phyloP scores from a whole-genome alignment of 2,329 filamentous ascomycete genomes.

The Penicillium sp. region DNA sequence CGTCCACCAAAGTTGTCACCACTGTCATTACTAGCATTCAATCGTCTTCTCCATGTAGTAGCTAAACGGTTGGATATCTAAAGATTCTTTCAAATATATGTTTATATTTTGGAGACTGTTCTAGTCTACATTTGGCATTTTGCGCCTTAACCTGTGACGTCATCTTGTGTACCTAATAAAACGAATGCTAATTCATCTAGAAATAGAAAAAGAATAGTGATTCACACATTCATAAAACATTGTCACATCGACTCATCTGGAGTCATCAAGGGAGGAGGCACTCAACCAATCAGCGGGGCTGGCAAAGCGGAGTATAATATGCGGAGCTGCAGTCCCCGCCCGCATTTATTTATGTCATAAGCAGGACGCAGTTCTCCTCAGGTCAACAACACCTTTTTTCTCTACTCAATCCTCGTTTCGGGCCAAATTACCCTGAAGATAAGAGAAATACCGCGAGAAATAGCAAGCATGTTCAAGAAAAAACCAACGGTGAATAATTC shows the following conservation, averaged over 20 bases:
- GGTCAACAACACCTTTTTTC: background rate
- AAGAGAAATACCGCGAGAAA: background rate
- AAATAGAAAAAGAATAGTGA: background rate
- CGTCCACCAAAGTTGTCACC: background rate
- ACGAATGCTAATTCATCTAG: background rate
- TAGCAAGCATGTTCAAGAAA: constrained; percentile 51
- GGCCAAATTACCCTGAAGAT: background rate
- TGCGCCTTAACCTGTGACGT: background rate
- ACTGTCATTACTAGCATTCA: background rate
- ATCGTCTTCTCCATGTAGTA: background rate
- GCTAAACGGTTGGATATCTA: background rate
- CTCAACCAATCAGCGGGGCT: background rate
- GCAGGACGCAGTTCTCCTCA: background rate
- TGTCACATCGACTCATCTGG: constrained; percentile 7
- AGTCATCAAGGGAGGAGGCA: constrained; percentile 9
- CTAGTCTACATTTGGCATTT: background rate
- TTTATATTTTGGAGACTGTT: background rate
- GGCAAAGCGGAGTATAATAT: background rate
- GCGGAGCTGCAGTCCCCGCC: background rate
- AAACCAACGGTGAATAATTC: constrained; percentile 44
- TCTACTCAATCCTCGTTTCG: background rate
- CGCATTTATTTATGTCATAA: constrained; percentile 9
- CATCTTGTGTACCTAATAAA: background rate
- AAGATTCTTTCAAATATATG: no score
- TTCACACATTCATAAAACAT: background rate